A percentile compares a stretch with the other conserved stretches of the same genome.
Conservation (phyloP, 129 eudicot species). For the Cynara cardunculus region DNA sequence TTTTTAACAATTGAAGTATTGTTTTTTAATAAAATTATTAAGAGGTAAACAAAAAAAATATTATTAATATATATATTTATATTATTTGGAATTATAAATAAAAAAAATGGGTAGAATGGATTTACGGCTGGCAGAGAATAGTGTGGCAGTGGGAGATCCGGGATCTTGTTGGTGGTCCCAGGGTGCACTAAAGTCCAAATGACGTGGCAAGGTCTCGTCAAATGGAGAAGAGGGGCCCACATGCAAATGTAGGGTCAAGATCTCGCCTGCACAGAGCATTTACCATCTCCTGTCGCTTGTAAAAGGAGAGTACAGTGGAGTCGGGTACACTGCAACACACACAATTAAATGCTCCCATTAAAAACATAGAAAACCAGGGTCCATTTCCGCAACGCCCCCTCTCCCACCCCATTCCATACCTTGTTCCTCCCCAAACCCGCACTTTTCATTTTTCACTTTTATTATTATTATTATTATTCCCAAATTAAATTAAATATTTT, state of each 20-base stretch:
- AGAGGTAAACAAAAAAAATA: too few relatives aligned
- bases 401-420: slow-evolving; percentile 7
- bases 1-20: too few relatives aligned
- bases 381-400: background rate
- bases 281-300: slow-evolving; percentile 29
- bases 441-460: background rate
- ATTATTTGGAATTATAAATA: too few relatives aligned
- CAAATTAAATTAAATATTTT: too few relatives aligned
- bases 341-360: slow-evolving; percentile 24
- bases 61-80: too few relatives aligned
- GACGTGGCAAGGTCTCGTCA: slow-evolving; percentile 28
- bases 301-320: slow-evolving; percentile 25
- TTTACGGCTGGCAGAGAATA: slow-evolving; percentile 36
- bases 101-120: background rate
- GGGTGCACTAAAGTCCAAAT: slow-evolving; percentile 28
- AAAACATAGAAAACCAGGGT: slow-evolving; percentile 3
- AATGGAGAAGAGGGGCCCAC: background rate
- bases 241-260: slow-evolving; percentile 31
- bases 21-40: too few relatives aligned
- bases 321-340: slow-evolving; percentile 33
- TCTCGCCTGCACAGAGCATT: slow-evolving; percentile 30
- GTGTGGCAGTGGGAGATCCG: slow-evolving; percentile 34
- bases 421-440: slow-evolving; percentile 2
- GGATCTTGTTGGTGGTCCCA: slow-evolving; percentile 36
- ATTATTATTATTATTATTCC: too few relatives aligned